These are phyloP conservation scores for Aspergillus aculeatus DNA, from an alignment of 2,329 filamentous ascomycete species.

Conservation along the genomic window DNA sequence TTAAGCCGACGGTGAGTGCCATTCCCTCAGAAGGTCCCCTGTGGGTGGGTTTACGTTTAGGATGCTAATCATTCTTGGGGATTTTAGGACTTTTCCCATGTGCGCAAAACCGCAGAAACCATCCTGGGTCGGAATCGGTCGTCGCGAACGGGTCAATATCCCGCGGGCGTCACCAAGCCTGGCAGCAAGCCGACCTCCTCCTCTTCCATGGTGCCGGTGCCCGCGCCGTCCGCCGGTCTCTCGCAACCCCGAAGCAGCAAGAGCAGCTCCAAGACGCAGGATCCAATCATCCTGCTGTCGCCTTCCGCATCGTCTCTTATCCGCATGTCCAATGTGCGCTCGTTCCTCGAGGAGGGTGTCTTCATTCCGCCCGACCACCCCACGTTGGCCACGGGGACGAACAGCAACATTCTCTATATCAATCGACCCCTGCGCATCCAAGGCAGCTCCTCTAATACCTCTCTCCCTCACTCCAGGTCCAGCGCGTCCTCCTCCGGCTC, in stretches of 20 bases:
- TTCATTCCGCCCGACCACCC: conserved; percentile 73
- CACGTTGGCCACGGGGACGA: conserved; percentile 57
- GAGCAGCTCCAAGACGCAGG: conserved; percentile 50
- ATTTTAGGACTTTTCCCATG: conserved; percentile 82
- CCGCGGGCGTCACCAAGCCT: conserved; percentile 32
- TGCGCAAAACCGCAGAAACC: conserved; percentile 77
- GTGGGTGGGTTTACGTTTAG: too few relatives aligned
- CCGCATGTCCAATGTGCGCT: conserved; percentile 92
- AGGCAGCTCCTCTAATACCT: conserved; percentile 30
- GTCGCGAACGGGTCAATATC: conserved; percentile 36
- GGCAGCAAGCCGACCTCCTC: conserved; percentile 30
- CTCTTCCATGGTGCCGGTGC: conserved; percentile 23
- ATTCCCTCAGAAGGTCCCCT: too few relatives aligned
- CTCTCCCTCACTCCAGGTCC: conserved; percentile 51
- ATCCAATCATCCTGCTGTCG: conserved; percentile 95
- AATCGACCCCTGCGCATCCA: conserved; percentile 68
- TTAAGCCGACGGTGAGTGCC: conserved; percentile 74
- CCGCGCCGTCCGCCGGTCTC: conserved; percentile 39
- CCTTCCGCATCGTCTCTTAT: conserved; percentile 93
- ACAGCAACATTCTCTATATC: conserved; percentile 80
- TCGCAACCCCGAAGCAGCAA: conserved; percentile 39
- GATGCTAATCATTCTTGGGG: not conserved
- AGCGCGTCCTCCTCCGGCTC: conserved; percentile 37
- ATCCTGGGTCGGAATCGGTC: conserved; percentile 63
- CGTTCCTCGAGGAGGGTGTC: conserved; percentile 81